Evolutionary conservation across 768 basidiomycete species (phyloP), one percentile per base, ranked within the genome.

Genomic region (Clavulina sp.): DNA sequence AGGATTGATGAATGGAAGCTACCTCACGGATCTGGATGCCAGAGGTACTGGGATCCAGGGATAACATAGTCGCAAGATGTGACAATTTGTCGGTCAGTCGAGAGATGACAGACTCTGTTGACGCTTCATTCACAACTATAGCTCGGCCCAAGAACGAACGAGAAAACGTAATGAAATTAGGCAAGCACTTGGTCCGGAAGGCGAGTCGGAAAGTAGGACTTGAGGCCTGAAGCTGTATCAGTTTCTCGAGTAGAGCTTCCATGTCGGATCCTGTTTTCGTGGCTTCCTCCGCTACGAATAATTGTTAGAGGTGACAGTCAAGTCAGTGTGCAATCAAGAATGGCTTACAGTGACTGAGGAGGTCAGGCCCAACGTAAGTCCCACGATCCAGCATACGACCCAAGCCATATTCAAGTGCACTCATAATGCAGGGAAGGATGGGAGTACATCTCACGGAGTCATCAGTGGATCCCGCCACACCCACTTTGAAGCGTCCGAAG

Each of bases 11-110:
- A n/a, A n/a, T n/a, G n/a, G n/a, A n/a, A n/a, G n/a, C n/a, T n/a
- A n/a, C n/a, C 72, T 85, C 80, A 49, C 75, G 75, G 57, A 84
- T 86, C 62, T 86, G 83, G n/a, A n/a, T n/a, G n/a, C n/a, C n/a
- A n/a, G n/a, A n/a, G n/a, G n/a, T n/a, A n/a, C 63, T 38, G 0
- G 72, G 72, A 13, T 75, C 71, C 52, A 78, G 64, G 1, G 81
- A 79, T 24, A 88, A 66, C 18, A 79, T 74, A 26, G 80, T 60
- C 1, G 76, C 82, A 24, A 89, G 68, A 56, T 85, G 80, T 2
- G 73, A 75, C 16, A 86, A 61, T 54, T 84, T 84, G 57, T 84
- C 79, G 18, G 80, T n/a, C n/a, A n/a, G n/a, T n/a, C n/a, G n/a
- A n/a, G n/a, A n/a, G n/a, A n/a, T n/a, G n/a, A n/a, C n/a, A n/a